These are phyloP conservation scores for Parietichytrium sp. DNA, from an alignment of 108 stramenopile species.

Conservation along the genomic window DNA sequence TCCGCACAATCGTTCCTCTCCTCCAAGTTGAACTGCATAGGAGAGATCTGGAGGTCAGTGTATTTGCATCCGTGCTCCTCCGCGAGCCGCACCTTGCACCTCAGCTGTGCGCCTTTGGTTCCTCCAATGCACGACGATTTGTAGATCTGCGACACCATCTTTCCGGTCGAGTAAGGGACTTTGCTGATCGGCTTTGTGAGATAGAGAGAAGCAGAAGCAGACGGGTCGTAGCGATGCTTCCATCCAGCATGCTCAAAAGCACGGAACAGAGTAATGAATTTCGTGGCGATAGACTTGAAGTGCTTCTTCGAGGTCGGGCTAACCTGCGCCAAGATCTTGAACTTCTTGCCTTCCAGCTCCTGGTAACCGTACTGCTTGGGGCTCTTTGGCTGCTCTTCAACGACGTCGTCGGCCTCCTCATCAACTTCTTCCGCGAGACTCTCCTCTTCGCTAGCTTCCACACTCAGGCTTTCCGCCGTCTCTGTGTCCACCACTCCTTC, in stretches of 20 bases:
- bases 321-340: conserved; percentile 5
- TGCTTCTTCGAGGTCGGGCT: neutral
- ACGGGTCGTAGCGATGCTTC: conserved; percentile 15
- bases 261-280: conserved; percentile 13
- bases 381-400: neutral
- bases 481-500: neutral
- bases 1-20: conserved; percentile 9
- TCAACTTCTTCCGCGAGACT: neutral
- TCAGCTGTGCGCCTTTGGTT: conserved; percentile 32
- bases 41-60: neutral
- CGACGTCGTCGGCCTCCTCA: conserved; percentile 6
- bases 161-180: conserved; percentile 15
- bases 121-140: conserved; percentile 31
- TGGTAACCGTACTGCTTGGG: neutral
- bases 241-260: conserved; percentile 34
- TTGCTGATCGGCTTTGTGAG: conserved; percentile 24
- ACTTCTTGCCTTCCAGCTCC: neutral
- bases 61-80: conserved; percentile 29
- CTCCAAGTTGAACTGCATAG: neutral
- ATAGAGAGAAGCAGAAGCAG: neutral
- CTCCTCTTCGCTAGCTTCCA: neutral
- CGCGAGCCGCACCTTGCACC: conserved; percentile 17
- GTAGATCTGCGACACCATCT: conserved; percentile 9
- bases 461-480: neutral
- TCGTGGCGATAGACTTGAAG: neutral